A percentile compares a stretch with the other conserved stretches of the same genome.
Conservation (phyloP, 2,329 filamentous ascomycete genomes). For the Knufia fluminis region DNA sequence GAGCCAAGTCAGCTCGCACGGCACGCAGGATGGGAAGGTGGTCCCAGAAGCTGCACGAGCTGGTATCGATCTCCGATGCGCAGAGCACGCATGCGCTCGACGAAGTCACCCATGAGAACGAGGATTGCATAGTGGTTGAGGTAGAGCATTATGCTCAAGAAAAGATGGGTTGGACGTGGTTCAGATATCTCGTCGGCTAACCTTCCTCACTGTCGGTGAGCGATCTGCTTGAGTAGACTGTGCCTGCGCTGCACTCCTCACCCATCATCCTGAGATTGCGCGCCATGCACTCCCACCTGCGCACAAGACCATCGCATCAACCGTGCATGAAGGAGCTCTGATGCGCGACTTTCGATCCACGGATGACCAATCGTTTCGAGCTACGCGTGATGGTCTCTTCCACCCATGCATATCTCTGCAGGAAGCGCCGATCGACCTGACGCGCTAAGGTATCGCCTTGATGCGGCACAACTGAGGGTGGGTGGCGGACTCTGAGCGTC, state of each 20-base stretch:
- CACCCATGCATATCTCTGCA: conserved; percentile 6
- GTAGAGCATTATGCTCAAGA: neutral
- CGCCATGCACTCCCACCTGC: conserved; percentile 2
- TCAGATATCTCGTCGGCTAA: neutral
- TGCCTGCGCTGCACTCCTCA: neutral
- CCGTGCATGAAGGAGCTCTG: conserved; percentile 1
- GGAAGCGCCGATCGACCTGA: conserved; percentile 4
- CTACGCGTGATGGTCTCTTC: neutral
- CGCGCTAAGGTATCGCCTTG: conserved; percentile 2
- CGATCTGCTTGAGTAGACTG: neutral
- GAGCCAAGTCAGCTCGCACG: too few relatives aligned
- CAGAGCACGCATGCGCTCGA: conserved; percentile 7
- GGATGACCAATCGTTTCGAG: conserved; percentile 4
- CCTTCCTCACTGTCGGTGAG: neutral
- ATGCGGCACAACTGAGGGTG: conserved; percentile 1
- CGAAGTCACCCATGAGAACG: conserved; percentile 3
- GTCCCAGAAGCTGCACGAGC: conserved; percentile 4
- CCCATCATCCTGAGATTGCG: conserved; percentile 8
- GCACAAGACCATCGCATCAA: neutral
- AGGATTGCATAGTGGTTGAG: neutral
- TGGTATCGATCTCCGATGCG: conserved; percentile 5
- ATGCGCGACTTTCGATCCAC: neutral
- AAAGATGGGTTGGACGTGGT: neutral
- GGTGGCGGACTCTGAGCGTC: neutral
- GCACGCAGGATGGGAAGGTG: too few relatives aligned